Evolutionary conservation across 257 asterid species (phyloP), one percentile per base, ranked within the genome.

Genomic region (Striga asiatica): DNA sequence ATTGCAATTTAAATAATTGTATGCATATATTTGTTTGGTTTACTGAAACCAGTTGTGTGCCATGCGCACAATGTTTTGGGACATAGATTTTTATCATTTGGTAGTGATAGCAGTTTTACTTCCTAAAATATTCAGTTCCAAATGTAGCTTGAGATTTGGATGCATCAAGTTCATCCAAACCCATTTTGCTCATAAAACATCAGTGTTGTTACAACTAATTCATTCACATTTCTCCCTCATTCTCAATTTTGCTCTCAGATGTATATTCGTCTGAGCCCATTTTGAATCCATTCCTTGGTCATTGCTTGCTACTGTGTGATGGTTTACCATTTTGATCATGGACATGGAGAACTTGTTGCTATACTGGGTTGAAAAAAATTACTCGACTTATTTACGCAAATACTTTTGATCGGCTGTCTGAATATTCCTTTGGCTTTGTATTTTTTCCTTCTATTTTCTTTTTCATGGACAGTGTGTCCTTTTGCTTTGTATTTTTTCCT

Each of bases 221-320:
- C 10, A 14, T 39, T 39, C 47, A 39, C 21, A 14, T 39, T 39
- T 14, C 47, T n/a, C n/a, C n/a, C n/a, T n/a, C n/a, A n/a, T n/a
- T n/a, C n/a, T n/a, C n/a, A n/a, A n/a, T n/a, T n/a, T n/a, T n/a
- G n/a, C n/a, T n/a, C n/a, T n/a, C n/a, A n/a, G n/a, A n/a, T n/a
- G n/a, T n/a, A n/a, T n/a, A n/a, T n/a, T n/a, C n/a, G n/a, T n/a
- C n/a, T n/a, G n/a, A 10, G 10, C 20, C 34, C 6, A 18, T 34
- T 4, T 32, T 31, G 18, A n/a, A 28, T 50, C 38, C 42, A 17
- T 45, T 21, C 39, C 24, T 1, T 8, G n/a, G n/a, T n/a, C n/a
- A n/a, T n/a, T 67, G 43, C 46, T 56, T 31, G 51, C 50, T 41
- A 29, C 23, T 62, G 61, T 3, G 37, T 23, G 58, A 38, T 1